Conservation (phyloP, 2,329 filamentous ascomycete genomes). For the Geoglossum cookeanum region DNA sequence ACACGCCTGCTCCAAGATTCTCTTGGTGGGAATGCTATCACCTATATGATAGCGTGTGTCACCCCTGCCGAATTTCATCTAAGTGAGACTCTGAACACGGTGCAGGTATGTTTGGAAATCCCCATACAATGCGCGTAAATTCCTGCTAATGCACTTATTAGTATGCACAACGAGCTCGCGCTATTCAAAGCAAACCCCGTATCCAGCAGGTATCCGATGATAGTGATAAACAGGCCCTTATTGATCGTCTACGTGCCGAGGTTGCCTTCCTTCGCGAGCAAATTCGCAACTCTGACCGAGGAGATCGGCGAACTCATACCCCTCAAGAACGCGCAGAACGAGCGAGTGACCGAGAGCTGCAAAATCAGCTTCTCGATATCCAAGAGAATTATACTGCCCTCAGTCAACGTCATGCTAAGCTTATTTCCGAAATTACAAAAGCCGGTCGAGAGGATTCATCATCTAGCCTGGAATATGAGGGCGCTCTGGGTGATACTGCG, state of each 20-base stretch:
- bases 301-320: slow-evolving; percentile 35
- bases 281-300: slow-evolving; percentile 62
- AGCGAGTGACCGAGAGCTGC: slow-evolving; percentile 69
- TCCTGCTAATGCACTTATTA: slow-evolving; percentile 21
- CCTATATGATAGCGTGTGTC: slow-evolving; percentile 98
- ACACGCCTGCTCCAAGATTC: slow-evolving; percentile 92
- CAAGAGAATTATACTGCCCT: slow-evolving; percentile 91
- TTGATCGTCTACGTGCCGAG: slow-evolving; percentile 84
- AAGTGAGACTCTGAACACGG: slow-evolving; percentile 92
- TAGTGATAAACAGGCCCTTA: slow-evolving; percentile 79
- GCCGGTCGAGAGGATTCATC: slow-evolving; percentile 38
- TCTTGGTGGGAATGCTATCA: slow-evolving; percentile 88
- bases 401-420: slow-evolving; percentile 80
- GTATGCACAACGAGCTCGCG: slow-evolving; percentile 86
- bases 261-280: slow-evolving; percentile 88
- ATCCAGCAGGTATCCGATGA: slow-evolving; percentile 85
- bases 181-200: slow-evolving; percentile 91
- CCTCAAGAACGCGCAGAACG: slow-evolving; percentile 58
- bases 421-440: slow-evolving; percentile 84
- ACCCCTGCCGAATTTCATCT: slow-evolving; percentile 93
- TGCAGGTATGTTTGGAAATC: slow-evolving; percentile 25
- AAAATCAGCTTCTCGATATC: slow-evolving; percentile 78
- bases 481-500: slow-evolving; percentile 54
- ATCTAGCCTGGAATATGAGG: slow-evolving; percentile 33
- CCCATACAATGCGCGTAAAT: not conserved